Percentiles rank a stretch among this genome's conserved stretches.
These are phyloP conservation scores for Manihot esculenta DNA, from an alignment of 441 rosid species.

Conservation along the genomic window DNA sequence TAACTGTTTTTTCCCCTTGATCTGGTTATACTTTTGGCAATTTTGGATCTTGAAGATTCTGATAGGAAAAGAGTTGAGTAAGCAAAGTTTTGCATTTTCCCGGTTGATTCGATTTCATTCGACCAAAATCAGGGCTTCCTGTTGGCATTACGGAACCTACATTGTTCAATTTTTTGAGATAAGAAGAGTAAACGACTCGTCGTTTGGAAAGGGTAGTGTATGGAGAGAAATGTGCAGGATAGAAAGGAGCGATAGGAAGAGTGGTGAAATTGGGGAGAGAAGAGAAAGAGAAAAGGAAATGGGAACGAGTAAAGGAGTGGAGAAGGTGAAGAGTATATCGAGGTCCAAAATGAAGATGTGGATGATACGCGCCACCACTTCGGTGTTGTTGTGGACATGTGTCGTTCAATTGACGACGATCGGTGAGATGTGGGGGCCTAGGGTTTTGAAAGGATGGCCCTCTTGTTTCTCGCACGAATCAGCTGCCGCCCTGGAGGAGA, in stretches of 20 bases:
- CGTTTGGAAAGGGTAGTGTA: constrained; percentile 17
- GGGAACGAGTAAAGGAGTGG: constrained; percentile 43
- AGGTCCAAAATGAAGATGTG: constrained; percentile 78
- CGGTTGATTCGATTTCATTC: not conserved
- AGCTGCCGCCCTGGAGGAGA: constrained; percentile 37
- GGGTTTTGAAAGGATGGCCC: constrained; percentile 84
- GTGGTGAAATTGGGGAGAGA: constrained; percentile 29
- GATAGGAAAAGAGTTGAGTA: not conserved
- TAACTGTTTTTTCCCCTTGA: not conserved
- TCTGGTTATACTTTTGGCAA: constrained; percentile 13
- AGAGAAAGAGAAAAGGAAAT: constrained; percentile 39
- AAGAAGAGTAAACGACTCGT: constrained; percentile 1
- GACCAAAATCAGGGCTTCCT: not conserved
- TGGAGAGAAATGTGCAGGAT: constrained; percentile 51
- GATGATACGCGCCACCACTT: constrained; percentile 81
- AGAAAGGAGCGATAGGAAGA: constrained; percentile 35
- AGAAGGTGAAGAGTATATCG: constrained; percentile 31
- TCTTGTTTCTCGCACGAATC: constrained; percentile 59
- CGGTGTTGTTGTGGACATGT: constrained; percentile 91
- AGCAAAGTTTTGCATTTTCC: not conserved
- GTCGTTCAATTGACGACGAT: constrained; percentile 78
- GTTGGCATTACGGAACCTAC: constrained; percentile 28
- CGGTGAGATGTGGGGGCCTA: constrained; percentile 89
- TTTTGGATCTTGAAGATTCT: constrained; percentile 5
- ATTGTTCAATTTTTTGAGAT: constrained; percentile 27